Evolutionary conservation across 2,329 filamentous ascomycete species (phyloP).

Genomic region (Colletotrichum sp.): DNA sequence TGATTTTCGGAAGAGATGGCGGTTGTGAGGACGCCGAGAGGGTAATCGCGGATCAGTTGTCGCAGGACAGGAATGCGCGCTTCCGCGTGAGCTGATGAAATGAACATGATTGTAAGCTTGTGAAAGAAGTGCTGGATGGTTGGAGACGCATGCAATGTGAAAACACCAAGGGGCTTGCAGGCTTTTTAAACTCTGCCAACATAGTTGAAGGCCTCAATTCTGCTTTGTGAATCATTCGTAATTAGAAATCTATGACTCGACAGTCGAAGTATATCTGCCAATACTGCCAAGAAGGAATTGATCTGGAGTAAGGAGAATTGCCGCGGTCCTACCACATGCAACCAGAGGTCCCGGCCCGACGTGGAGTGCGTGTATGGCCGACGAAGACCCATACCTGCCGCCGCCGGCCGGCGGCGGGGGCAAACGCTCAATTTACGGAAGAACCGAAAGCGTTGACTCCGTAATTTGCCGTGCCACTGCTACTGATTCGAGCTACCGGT

Average conservation of each 20-base stretch:
- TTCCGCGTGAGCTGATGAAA: constrained; percentile 60
- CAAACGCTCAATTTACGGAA: neutral
- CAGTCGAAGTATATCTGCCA: rapidly evolving
- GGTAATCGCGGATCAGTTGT: constrained; percentile 62
- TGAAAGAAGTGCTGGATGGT: neutral
- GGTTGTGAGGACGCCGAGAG: constrained; percentile 68
- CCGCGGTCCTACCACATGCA: neutral
- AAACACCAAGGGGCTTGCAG: neutral
- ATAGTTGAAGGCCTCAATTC: neutral
- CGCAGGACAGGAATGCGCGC: constrained; percentile 51
- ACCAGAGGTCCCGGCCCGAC: neutral
- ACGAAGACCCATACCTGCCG: neutral
- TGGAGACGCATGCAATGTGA: neutral
- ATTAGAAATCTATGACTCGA: neutral
- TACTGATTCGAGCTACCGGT: neutral
- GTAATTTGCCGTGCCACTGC: neutral
- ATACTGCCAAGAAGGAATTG: neutral
- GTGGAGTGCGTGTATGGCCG: neutral
- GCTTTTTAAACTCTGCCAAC: neutral
- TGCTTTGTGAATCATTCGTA: neutral
- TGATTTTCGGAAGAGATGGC: constrained; percentile 55
- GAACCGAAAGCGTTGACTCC: neutral
- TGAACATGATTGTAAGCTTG: constrained; percentile 54
- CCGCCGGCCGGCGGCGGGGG: neutral
- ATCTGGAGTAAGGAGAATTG: rapidly evolving